Evolutionary conservation across 2,329 filamentous ascomycete genomes (phyloP).

Genomic region (Cladosporium cucumerinum): DNA sequence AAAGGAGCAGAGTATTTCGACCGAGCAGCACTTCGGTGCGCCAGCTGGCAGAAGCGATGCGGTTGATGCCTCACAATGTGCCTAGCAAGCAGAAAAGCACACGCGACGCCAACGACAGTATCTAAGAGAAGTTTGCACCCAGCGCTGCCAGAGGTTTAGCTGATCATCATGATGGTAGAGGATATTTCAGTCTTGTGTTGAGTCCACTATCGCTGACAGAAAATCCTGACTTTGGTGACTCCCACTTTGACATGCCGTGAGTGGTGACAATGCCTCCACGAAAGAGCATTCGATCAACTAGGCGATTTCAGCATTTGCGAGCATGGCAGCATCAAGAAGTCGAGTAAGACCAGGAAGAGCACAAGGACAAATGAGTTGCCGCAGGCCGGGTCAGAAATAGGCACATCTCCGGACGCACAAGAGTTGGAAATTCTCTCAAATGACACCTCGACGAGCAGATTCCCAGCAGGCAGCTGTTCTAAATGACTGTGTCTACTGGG

Average conservation of each 20-base stretch:
- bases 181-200: not conserved
- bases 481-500: not conserved
- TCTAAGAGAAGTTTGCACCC: not conserved
- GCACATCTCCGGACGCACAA: not conserved
- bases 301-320: not conserved
- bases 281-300: not conserved
- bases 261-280: not conserved
- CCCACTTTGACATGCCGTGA: not conserved
- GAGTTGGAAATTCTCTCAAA: not conserved
- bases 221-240: not conserved
- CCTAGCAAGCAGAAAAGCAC: not conserved
- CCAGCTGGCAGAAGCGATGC: not conserved
- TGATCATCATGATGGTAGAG: not conserved
- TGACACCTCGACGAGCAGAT: not conserved
- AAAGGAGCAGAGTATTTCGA: not conserved
- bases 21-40: not conserved
- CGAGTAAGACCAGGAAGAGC: not conserved
- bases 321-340: not conserved
- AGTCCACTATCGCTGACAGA: not conserved
- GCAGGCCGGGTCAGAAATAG: not conserved
- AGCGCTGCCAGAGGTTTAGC: not conserved
- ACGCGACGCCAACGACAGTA: not conserved
- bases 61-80: not conserved
- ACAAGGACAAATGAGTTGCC: not conserved
- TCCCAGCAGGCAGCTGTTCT: not conserved